Percentiles rank a stretch among this genome's conserved stretches.
Conservation (phyloP, 768 basidiomycete species). For the Rhodotorula diobovata region DNA sequence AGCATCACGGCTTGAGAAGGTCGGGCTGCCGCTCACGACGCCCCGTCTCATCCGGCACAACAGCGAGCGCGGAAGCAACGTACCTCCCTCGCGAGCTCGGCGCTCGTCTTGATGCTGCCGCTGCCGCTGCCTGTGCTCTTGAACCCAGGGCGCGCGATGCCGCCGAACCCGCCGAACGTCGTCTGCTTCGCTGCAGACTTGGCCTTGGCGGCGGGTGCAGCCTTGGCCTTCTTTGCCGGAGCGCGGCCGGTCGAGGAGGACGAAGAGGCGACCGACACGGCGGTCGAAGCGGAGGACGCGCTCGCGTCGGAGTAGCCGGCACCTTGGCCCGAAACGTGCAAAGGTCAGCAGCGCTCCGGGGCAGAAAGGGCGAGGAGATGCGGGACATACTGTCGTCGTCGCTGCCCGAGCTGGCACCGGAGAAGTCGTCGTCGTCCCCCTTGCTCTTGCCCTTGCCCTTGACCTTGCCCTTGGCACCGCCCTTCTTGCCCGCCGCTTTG, state of each 20-base stretch:
- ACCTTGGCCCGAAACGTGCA: not conserved
- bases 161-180: not conserved
- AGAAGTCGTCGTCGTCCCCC: slow-evolving; percentile 28
- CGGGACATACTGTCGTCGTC: slow-evolving; percentile 25
- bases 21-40: no score
- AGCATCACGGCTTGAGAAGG: not conserved
- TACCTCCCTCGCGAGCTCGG: slow-evolving; percentile 37
- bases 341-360: not conserved
- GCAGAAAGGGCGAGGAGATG: not conserved
- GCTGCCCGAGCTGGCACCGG: not conserved
- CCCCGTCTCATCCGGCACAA: not conserved
- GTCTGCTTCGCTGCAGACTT: not conserved
- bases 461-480: slow-evolving; percentile 1
- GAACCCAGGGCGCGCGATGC: slow-evolving; percentile 4
- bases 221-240: not conserved
- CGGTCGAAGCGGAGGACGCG: slow-evolving; percentile 22
- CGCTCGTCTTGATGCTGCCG: slow-evolving; percentile 43
- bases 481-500: not conserved
- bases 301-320: slow-evolving; percentile 35
- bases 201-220: not conserved
- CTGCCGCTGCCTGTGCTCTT: slow-evolving; percentile 28
- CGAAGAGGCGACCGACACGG: not conserved
- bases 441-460: slow-evolving; percentile 29
- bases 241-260: not conserved
- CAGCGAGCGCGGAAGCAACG: not conserved